phyloP scores from a whole-genome alignment of 768 basidiomycete genomes.

The Lactifluus piperatus region DNA sequence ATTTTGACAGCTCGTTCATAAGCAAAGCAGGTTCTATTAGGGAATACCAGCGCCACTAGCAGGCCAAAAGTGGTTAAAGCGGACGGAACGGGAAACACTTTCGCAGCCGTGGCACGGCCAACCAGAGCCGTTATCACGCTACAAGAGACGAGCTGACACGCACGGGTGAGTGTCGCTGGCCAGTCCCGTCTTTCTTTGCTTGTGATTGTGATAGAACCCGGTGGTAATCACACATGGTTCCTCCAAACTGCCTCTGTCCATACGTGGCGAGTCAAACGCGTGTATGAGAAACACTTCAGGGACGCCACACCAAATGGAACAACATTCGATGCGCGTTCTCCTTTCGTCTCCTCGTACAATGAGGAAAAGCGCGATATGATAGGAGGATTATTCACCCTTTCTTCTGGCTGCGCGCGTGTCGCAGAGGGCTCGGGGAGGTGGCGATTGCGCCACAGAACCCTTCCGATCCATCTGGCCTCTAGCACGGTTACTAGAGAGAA shows the following conservation, averaged over 20 bases:
- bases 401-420: not conserved
- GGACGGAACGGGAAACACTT: too few relatives aligned
- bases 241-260: not conserved
- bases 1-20: not conserved
- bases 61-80: not conserved
- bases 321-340: not conserved
- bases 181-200: not conserved
- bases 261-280: not conserved
- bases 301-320: not conserved
- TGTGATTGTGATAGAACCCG: not conserved
- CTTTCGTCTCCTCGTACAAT: not conserved
- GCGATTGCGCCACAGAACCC: not conserved
- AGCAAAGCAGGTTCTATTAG: not conserved
- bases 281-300: not conserved
- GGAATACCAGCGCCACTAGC: too few relatives aligned
- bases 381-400: not conserved
- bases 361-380: not conserved
- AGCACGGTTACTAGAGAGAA: not conserved
- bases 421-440: not conserved
- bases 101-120: not conserved
- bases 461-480: not conserved
- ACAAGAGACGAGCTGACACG: not conserved
- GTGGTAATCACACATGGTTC: slow-evolving; percentile 3
- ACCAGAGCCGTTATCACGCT: not conserved
- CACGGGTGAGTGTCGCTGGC: not conserved